phyloP scores from a whole-genome alignment of 306 rosid genomes.

The Fragaria ananassa region DNA sequence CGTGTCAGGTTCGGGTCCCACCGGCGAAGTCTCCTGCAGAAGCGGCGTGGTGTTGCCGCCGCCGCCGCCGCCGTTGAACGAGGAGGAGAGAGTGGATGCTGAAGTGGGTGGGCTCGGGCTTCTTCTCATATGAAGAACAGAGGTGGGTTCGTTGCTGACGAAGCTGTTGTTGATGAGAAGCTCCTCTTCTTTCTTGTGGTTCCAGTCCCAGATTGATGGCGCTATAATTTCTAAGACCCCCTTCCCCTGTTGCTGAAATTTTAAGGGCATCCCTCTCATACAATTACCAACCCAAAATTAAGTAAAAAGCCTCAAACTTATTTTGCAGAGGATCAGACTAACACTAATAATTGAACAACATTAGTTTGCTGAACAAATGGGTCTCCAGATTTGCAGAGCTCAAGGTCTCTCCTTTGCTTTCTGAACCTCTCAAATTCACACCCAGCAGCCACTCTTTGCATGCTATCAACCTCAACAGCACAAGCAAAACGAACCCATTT shows the following conservation, averaged over 20 bases:
- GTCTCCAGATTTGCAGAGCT: slow-evolving; percentile 25
- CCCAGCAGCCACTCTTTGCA: slow-evolving; percentile 36
- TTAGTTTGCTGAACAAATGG: background rate
- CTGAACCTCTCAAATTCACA: slow-evolving; percentile 9
- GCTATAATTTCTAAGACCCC: slow-evolving; percentile 29
- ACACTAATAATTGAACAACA: background rate
- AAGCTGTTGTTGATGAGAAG: slow-evolving; percentile 10
- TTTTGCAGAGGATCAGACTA: background rate
- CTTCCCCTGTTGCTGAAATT: slow-evolving; percentile 29
- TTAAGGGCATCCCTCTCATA: slow-evolving; percentile 32
- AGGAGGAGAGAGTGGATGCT: slow-evolving; percentile 42
- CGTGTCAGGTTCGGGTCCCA: background rate
- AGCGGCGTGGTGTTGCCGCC: slow-evolving; percentile 16
- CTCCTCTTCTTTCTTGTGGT: slow-evolving; percentile 3
- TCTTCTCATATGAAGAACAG: slow-evolving; percentile 43
- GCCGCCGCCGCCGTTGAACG: slow-evolving; percentile 33
- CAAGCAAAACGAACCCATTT: slow-evolving; percentile 21
- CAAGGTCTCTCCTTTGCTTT: background rate
- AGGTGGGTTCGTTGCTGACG: slow-evolving; percentile 36
- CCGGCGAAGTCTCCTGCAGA: slow-evolving; percentile 22
- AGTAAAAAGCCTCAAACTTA: background rate
- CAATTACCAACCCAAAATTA: background rate
- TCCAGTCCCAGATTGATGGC: slow-evolving; percentile 14
- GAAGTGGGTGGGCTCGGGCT: slow-evolving; percentile 57
- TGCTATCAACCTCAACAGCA: slow-evolving; percentile 21